Evolutionary conservation across 768 basidiomycete species (phyloP).

Genomic region (Chalciporus chontae): DNA sequence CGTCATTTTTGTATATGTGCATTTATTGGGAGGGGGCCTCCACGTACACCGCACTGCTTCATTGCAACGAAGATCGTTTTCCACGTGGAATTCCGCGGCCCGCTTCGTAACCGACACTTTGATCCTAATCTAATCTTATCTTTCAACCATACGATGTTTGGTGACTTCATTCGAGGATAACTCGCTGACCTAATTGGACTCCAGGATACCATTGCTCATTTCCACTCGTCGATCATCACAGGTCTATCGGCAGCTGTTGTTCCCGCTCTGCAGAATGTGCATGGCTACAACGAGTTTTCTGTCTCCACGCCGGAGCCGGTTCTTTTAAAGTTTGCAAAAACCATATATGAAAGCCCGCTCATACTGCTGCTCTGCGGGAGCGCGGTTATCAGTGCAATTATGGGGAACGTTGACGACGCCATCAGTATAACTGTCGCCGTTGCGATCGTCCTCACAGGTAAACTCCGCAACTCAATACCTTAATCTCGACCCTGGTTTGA

Average conservation of each 20-base stretch:
- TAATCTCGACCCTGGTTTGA: background rate
- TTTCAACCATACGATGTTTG: background rate
- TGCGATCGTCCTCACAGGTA: conserved; percentile 89
- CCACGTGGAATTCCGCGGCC: background rate
- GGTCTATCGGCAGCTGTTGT: conserved; percentile 68
- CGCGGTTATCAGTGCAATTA: conserved; percentile 80
- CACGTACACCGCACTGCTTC: background rate
- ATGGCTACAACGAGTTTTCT: conserved; percentile 94
- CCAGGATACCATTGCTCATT: conserved; percentile 73
- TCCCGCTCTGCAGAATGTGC: conserved; percentile 54
- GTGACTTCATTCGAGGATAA: background rate
- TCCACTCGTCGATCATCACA: conserved; percentile 55
- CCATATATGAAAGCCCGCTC: conserved; percentile 92
- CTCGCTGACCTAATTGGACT: conserved; percentile 7
- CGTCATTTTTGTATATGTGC: background rate
- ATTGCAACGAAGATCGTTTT: background rate
- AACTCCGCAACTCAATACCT: conserved; percentile 15
- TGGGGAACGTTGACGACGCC: conserved; percentile 97
- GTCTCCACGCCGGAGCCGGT: conserved; percentile 79
- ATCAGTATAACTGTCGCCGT: conserved; percentile 91
- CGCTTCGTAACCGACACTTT: background rate
- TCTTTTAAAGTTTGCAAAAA: conserved; percentile 87
- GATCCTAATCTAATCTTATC: conserved; percentile 1
- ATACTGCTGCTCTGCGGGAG: conserved; percentile 90
- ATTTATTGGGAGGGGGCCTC: background rate